A percentile compares a stretch with the other conserved stretches of the same genome.
Evolutionary conservation across 257 asterid species (phyloP).

Genomic region (Solanum sparsipilum): DNA sequence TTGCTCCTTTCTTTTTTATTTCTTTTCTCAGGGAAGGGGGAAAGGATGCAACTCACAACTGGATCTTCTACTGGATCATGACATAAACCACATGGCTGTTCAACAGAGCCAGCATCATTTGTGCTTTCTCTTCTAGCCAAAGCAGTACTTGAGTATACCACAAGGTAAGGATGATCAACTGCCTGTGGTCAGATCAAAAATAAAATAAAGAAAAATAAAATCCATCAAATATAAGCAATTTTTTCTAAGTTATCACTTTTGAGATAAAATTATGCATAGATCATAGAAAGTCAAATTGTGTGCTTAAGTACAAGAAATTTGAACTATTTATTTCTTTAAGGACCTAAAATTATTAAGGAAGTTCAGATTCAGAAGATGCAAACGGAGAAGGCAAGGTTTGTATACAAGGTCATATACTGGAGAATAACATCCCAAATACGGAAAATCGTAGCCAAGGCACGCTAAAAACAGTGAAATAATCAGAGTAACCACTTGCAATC

Average conservation of each 20-base stretch:
- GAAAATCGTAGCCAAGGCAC: not conserved
- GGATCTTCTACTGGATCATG: slow-evolving; percentile 68
- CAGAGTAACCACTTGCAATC: not conserved
- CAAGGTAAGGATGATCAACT: slow-evolving; percentile 97
- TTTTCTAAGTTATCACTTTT: not conserved
- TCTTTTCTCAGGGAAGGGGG: not conserved
- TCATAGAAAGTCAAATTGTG: not conserved
- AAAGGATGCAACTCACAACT: slow-evolving; percentile 37
- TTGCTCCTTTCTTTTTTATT: not conserved
- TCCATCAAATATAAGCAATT: not conserved
- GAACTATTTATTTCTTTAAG: not conserved
- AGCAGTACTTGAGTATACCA: slow-evolving; percentile 65
- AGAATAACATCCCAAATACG: not conserved
- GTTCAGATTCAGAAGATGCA: not conserved
- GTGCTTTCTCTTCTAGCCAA: slow-evolving; percentile 41
- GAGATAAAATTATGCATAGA: not conserved
- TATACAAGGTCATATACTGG: not conserved
- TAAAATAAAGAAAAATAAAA: not conserved
- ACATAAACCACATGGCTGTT: slow-evolving; percentile 53
- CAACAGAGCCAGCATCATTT: slow-evolving; percentile 30
- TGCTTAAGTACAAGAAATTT: not conserved
- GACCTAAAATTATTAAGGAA: not conserved
- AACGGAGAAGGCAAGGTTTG: not conserved
- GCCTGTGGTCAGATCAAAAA: slow-evolving; percentile 42
- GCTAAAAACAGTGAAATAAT: not conserved